Conservation (phyloP, 2,329 filamentous ascomycete genomes). For the Ascochyta clinopodiicola region DNA sequence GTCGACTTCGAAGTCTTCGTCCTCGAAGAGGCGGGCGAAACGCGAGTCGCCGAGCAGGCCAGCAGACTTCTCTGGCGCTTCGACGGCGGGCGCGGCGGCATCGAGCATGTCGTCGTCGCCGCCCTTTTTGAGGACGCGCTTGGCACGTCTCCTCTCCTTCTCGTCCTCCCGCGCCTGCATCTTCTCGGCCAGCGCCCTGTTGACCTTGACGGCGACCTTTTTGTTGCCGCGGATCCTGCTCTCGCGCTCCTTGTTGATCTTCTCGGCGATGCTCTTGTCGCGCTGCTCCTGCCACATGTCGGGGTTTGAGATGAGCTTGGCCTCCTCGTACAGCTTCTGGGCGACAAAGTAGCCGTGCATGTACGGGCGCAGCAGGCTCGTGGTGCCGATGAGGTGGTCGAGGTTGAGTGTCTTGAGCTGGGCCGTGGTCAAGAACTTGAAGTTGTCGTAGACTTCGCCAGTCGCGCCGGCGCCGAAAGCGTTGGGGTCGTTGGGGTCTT, state of each 20-base stretch:
- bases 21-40: constrained; percentile 88
- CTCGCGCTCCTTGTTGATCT: constrained; percentile 96
- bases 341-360: constrained; percentile 99
- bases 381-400: constrained; percentile 87
- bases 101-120: constrained; percentile 59
- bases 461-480: constrained; percentile 61
- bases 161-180: constrained; percentile 75
- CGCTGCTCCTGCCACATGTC: constrained; percentile 93
- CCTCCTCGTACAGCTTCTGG: constrained; percentile 94
- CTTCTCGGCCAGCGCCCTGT: constrained; percentile 72
- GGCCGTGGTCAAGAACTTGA: constrained; percentile 92
- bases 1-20: constrained; percentile 91
- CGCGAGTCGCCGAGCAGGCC: constrained; percentile 78
- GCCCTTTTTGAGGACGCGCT: constrained; percentile 63
- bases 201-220: constrained; percentile 90
- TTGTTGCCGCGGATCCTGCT: constrained; percentile 92
- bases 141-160: constrained; percentile 55
- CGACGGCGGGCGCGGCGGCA: constrained; percentile 26
- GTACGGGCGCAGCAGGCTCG: constrained; percentile 87
- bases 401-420: constrained; percentile 87
- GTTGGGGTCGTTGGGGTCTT: constrained; percentile 71
- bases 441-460: constrained; percentile 94
- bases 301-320: constrained; percentile 88
- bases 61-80: constrained; percentile 50
- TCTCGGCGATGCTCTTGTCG: constrained; percentile 88